Percentiles rank a stretch among this genome's conserved stretches.
phyloP scores from a whole-genome alignment of 1,139 yeast genomes.

The Yamadazyma epiphylla region DNA sequence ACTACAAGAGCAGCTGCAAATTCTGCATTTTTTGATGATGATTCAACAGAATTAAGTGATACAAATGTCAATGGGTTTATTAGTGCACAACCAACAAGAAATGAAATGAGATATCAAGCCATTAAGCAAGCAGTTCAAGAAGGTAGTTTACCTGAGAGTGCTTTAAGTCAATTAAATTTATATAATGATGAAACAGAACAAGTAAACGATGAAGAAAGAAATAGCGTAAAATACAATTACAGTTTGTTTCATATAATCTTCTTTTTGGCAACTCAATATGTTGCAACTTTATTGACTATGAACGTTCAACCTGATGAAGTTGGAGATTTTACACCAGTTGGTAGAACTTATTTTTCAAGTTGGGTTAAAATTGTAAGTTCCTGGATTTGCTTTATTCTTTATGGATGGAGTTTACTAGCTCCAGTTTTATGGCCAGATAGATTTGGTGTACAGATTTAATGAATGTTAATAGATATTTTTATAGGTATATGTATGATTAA shows the following conservation, averaged over 20 bases:
- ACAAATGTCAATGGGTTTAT: slow-evolving; percentile 14
- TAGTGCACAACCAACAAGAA: slow-evolving; percentile 56
- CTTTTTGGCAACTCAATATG: slow-evolving; percentile 95
- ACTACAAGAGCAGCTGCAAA: slow-evolving; percentile 93
- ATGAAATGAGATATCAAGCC: slow-evolving; percentile 83
- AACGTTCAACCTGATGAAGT: slow-evolving; percentile 82
- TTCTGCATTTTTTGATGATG: slow-evolving; percentile 51
- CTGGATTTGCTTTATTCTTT: slow-evolving; percentile 84
- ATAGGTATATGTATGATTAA: too few relatives aligned
- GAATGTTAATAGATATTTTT: too few relatives aligned
- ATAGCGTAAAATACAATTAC: slow-evolving; percentile 79
- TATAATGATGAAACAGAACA: slow-evolving; percentile 37
- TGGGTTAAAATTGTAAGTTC: slow-evolving; percentile 93
- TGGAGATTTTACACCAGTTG: slow-evolving; percentile 94
- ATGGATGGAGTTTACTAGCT: slow-evolving; percentile 88
- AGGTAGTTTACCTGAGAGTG: slow-evolving; percentile 92
- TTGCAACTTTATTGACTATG: slow-evolving; percentile 88
- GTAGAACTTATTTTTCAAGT: slow-evolving; percentile 90
- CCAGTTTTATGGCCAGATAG: slow-evolving; percentile 90
- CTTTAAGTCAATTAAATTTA: slow-evolving; percentile 67
- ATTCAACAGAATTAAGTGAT: slow-evolving; percentile 17
- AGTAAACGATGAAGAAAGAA: slow-evolving; percentile 54
- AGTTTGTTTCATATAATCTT: slow-evolving; percentile 86
- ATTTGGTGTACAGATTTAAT: slow-evolving; percentile 45
- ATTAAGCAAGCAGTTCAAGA: slow-evolving; percentile 90